Percentiles rank a stretch among this genome's conserved stretches.
These are phyloP conservation scores for Epichloe coenophiala DNA, from an alignment of 2,329 filamentous ascomycete species.

Conservation along the genomic window DNA sequence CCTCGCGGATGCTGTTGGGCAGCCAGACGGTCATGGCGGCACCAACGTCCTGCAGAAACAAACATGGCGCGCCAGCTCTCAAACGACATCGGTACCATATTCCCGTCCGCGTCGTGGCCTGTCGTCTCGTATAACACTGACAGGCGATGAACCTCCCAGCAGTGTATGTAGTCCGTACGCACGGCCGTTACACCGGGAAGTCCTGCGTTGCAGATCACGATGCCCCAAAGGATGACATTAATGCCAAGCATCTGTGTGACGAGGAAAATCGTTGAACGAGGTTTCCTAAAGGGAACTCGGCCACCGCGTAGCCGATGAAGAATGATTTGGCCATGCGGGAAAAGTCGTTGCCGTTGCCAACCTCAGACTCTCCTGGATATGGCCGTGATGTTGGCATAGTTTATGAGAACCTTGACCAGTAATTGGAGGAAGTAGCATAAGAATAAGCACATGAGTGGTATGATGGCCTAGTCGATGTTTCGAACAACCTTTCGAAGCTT, in stretches of 20 bases:
- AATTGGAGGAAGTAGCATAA: constrained; percentile 15
- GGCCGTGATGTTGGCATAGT: constrained; percentile 18
- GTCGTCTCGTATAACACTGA: constrained; percentile 25
- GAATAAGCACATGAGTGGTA: constrained; percentile 16
- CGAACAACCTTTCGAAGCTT: constrained; percentile 8
- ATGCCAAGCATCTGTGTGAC: constrained; percentile 20
- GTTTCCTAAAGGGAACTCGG: constrained; percentile 16
- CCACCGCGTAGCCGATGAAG: constrained; percentile 17
- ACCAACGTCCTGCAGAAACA: constrained; percentile 33
- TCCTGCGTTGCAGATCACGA: constrained; percentile 25
- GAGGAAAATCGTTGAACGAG: constrained; percentile 19
- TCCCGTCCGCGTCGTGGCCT: constrained; percentile 31
- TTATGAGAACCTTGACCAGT: constrained; percentile 16
- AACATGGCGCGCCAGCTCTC: constrained; percentile 39
- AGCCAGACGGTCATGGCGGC: constrained; percentile 28
- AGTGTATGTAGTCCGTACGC: constrained; percentile 20
- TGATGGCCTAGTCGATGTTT: constrained; percentile 14
- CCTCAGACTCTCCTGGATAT: constrained; percentile 15
- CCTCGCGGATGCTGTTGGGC: constrained; percentile 20
- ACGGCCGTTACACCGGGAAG: constrained; percentile 28
- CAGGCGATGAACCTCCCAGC: constrained; percentile 31
- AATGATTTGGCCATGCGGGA: constrained; percentile 19
- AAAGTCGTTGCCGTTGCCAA: constrained; percentile 16
- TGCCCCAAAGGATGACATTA: constrained; percentile 22
- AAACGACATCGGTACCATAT: constrained; percentile 17